Conservation (phyloP, 129 eudicot genomes). For the Smallanthus sonchifolius region DNA sequence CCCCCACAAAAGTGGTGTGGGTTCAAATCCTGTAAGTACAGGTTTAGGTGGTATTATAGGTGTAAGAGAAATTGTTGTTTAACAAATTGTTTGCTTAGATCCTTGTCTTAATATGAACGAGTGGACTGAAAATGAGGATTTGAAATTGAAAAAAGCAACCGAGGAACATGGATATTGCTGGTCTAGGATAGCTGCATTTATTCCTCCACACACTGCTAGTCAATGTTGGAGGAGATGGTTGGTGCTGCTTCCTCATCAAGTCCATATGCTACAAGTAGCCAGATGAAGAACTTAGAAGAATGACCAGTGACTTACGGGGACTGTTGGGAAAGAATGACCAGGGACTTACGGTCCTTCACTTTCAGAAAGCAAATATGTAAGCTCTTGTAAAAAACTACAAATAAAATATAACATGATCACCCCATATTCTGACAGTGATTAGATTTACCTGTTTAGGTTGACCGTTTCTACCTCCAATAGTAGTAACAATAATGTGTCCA, state of each 20-base stretch:
- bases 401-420: background rate
- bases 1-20: too few relatives aligned
- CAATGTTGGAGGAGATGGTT: slow-evolving; percentile 90
- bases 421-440: background rate
- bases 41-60: too few relatives aligned
- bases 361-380: background rate
- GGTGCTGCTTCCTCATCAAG: slow-evolving; percentile 61
- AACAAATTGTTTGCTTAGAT: slow-evolving; percentile 8
- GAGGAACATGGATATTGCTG: slow-evolving; percentile 59
- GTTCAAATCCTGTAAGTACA: too few relatives aligned
- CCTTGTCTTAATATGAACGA: slow-evolving; percentile 56
- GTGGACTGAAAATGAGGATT: slow-evolving; percentile 89
- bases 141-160: slow-evolving; percentile 52
- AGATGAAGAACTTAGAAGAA: slow-evolving; percentile 15
- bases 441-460: slow-evolving; percentile 52
- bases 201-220: slow-evolving; percentile 77
- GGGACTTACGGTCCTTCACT: too few relatives aligned
- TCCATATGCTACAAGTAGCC: slow-evolving; percentile 47
- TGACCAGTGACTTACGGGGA: too few relatives aligned
- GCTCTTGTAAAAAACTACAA: background rate
- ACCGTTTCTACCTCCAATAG: slow-evolving; percentile 67
- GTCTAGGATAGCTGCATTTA: slow-evolving; percentile 68
- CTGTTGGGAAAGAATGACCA: too few relatives aligned
- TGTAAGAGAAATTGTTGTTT: too few relatives aligned
- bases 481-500: slow-evolving; percentile 61